phyloP scores from a whole-genome alignment of 768 basidiomycete genomes.

The Tephrocybe sp. region DNA sequence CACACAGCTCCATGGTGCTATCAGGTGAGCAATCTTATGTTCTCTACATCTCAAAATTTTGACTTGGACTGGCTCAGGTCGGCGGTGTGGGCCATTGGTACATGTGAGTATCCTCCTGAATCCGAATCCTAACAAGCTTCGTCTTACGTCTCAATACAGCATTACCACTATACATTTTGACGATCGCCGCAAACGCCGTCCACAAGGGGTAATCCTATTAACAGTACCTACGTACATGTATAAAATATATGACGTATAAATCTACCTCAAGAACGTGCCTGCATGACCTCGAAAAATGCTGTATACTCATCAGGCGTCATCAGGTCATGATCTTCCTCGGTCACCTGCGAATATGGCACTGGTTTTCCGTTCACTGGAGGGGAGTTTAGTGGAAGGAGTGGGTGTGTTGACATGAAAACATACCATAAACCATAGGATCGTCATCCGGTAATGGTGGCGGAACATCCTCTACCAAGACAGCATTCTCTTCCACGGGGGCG shows the following conservation, averaged over 20 bases:
- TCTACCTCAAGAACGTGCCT: slow-evolving; percentile 38
- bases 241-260: background rate
- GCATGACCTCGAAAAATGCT: slow-evolving; percentile 72
- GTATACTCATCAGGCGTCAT: slow-evolving; percentile 96
- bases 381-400: slow-evolving; percentile 1
- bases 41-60: background rate
- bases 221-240: background rate
- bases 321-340: slow-evolving; percentile 87
- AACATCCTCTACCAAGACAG: slow-evolving; percentile 22
- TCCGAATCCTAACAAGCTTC: no score
- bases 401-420: slow-evolving; percentile 20
- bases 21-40: slow-evolving; percentile 11
- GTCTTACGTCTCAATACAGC: no score
- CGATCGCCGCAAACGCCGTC: background rate
- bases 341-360: slow-evolving; percentile 76
- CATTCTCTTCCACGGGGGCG: slow-evolving; percentile 21
- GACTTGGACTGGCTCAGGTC: slow-evolving; percentile 6
- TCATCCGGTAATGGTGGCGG: slow-evolving; percentile 30
- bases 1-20: slow-evolving; percentile 5
- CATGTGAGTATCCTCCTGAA: slow-evolving; percentile 5
- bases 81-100: slow-evolving; percentile 3
- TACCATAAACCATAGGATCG: slow-evolving; percentile 72
- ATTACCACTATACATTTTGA: no score
- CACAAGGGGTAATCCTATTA: no score
- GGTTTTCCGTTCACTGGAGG: slow-evolving; percentile 69